phyloP scores from a whole-genome alignment of 192 early-diverging fungal genomes.

The Geranomyces variabilis region DNA sequence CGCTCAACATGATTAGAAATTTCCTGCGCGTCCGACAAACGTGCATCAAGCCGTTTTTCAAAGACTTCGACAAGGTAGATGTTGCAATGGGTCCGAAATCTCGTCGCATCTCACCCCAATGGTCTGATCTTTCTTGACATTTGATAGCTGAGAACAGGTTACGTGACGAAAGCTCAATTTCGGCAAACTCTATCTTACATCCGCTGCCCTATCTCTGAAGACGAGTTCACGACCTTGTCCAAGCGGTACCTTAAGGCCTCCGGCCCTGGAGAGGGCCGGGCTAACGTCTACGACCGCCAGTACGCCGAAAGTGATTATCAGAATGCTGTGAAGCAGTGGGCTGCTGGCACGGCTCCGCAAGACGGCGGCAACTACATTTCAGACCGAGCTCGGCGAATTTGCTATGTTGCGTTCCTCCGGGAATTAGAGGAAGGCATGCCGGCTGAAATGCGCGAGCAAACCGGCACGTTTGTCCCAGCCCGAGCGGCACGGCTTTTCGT shows the following conservation, averaged over 20 bases:
- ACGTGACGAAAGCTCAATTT: conserved; percentile 57
- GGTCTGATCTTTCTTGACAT: too few relatives aligned
- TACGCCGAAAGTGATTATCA: conserved; percentile 13
- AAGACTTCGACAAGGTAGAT: conserved; percentile 56
- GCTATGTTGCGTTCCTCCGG: conserved; percentile 53
- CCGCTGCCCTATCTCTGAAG: conserved; percentile 46
- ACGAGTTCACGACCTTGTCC: conserved; percentile 53
- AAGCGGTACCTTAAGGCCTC: conserved; percentile 46
- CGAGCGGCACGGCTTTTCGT: not conserved
- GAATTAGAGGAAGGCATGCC: conserved; percentile 42
- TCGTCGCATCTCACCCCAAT: too few relatives aligned
- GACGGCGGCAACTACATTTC: conserved; percentile 34
- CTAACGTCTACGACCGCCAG: not conserved
- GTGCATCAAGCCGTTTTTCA: conserved; percentile 60
- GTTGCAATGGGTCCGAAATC: too few relatives aligned
- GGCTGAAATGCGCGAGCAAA: conserved; percentile 19
- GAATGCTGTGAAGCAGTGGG: not conserved
- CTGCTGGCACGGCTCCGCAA: not conserved
- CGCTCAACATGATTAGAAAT: conserved; percentile 42
- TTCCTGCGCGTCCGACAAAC: conserved; percentile 50
- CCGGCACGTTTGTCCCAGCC: not conserved
- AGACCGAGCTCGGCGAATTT: conserved; percentile 43
- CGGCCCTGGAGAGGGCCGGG: too few relatives aligned
- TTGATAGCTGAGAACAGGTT: conserved; percentile 51
- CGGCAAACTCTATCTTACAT: conserved; percentile 55